Conservation (phyloP, 768 basidiomycete species). For the Tubosaeta sp. region DNA sequence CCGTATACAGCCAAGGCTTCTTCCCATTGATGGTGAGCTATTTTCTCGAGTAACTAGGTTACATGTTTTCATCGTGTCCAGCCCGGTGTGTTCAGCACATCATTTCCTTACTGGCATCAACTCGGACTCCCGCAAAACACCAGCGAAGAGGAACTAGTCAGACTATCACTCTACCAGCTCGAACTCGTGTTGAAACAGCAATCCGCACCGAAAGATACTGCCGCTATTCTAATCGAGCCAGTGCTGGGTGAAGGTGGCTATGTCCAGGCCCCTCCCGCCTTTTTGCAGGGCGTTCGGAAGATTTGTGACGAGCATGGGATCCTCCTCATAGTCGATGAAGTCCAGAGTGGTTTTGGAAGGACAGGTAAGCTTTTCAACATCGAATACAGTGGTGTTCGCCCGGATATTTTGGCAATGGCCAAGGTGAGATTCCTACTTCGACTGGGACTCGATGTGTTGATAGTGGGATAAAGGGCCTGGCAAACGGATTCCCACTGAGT, state of each 20-base stretch:
- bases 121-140: slow-evolving; percentile 54
- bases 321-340: slow-evolving; percentile 80
- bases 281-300: slow-evolving; percentile 71
- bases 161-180: slow-evolving; percentile 72
- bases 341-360: slow-evolving; percentile 87
- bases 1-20: slow-evolving; percentile 76
- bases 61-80: slow-evolving; percentile 25
- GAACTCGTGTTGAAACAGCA: slow-evolving; percentile 78
- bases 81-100: slow-evolving; percentile 78
- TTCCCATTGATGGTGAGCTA: slow-evolving; percentile 75
- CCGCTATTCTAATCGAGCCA: slow-evolving; percentile 91
- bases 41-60: not conserved
- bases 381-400: slow-evolving; percentile 77
- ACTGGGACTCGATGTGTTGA: slow-evolving; percentile 4
- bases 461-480: slow-evolving; percentile 52
- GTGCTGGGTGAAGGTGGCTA: slow-evolving; percentile 96
- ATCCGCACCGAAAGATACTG: slow-evolving; percentile 78
- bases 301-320: slow-evolving; percentile 89
- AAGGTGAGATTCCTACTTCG: slow-evolving; percentile 49
- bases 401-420: slow-evolving; percentile 86
- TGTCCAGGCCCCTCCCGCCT: slow-evolving; percentile 78
- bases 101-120: slow-evolving; percentile 96
- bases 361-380: slow-evolving; percentile 82
- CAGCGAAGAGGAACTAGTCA: slow-evolving; percentile 51
- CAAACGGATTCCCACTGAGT: slow-evolving; percentile 92